phyloP scores from a whole-genome alignment of 768 basidiomycete genomes.

The Boletus sensibilis region DNA sequence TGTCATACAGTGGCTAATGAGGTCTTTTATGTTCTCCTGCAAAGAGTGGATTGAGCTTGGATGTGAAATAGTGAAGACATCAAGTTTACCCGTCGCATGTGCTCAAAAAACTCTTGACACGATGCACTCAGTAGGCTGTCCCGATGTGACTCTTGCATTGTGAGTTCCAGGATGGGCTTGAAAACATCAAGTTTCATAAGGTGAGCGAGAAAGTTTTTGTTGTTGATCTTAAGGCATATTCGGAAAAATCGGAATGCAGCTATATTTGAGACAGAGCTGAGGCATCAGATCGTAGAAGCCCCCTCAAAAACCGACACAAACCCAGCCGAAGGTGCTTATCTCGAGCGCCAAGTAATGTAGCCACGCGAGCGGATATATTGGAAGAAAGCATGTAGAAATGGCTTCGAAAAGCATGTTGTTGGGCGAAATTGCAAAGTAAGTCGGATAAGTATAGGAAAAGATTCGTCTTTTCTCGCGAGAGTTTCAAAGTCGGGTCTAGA shows the following conservation, averaged over 20 bases:
- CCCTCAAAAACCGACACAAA: slow-evolving; percentile 38
- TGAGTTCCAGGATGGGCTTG: slow-evolving; percentile 78
- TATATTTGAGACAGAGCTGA: slow-evolving; percentile 31
- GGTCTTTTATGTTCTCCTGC: slow-evolving; percentile 85
- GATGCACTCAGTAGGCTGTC: slow-evolving; percentile 95
- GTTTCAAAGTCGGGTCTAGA: slow-evolving; percentile 50
- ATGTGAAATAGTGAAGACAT: neutral
- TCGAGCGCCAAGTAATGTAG: slow-evolving; percentile 71
- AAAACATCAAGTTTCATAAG: slow-evolving; percentile 84
- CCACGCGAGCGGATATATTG: slow-evolving; percentile 70
- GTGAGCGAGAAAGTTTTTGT: slow-evolving; percentile 69
- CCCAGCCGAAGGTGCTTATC: slow-evolving; percentile 94
- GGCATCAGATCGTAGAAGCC: slow-evolving; percentile 11
- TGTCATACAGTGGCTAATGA: slow-evolving; percentile 83
- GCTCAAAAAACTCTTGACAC: slow-evolving; percentile 94
- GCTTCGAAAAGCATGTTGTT: slow-evolving; percentile 89
- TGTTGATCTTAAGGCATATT: slow-evolving; percentile 77
- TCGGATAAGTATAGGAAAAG: slow-evolving; percentile 90
- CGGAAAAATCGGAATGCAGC: slow-evolving; percentile 94
- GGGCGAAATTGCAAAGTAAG: slow-evolving; percentile 81
- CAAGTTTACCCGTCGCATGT: slow-evolving; percentile 74
- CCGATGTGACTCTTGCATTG: slow-evolving; percentile 75
- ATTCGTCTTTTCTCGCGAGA: slow-evolving; percentile 75
- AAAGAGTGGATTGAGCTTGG: slow-evolving; percentile 4
- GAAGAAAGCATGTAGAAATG: slow-evolving; percentile 87